A percentile compares a stretch with the other conserved stretches of the same genome.
Evolutionary conservation across 257 asterid species (phyloP).

Genomic region (Asclepias syriaca): DNA sequence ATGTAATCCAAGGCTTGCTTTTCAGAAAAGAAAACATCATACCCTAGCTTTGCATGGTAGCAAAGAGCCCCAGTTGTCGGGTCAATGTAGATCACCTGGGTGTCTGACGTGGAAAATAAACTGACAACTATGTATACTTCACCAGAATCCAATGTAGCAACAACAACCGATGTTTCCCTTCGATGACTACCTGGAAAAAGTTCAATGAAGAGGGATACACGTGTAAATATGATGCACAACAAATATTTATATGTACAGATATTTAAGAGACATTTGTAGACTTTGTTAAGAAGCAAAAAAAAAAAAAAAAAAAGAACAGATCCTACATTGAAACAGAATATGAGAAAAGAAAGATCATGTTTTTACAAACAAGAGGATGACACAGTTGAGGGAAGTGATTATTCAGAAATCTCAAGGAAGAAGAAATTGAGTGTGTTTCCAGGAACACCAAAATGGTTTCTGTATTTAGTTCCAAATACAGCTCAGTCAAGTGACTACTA

Average conservation of each 20-base stretch:
- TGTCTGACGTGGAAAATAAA: constrained; percentile 71
- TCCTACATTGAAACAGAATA: background rate
- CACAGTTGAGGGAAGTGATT: background rate
- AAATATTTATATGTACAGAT: background rate
- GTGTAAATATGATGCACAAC: background rate
- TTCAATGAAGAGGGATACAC: background rate
- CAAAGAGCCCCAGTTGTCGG: constrained; percentile 90
- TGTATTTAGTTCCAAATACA: background rate
- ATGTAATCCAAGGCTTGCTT: constrained; percentile 68
- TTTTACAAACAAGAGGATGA: background rate
- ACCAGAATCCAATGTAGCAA: constrained; percentile 76
- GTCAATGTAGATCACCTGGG: constrained; percentile 93
- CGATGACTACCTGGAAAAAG: constrained; percentile 36
- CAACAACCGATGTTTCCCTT: constrained; percentile 77
- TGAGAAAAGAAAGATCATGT: background rate
- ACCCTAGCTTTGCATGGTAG: constrained; percentile 57
- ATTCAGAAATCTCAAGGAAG: background rate
- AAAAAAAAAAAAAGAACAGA: background rate
- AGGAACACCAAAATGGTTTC: background rate
- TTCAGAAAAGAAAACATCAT: constrained; percentile 79
- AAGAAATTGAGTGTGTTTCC: background rate
- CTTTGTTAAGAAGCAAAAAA: background rate
- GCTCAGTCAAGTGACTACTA: background rate
- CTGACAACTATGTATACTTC: constrained; percentile 84
- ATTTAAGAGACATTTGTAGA: background rate